These are phyloP conservation scores for Nadsonia fulvescens DNA, from an alignment of 805 yeast species.

Conservation along the genomic window DNA sequence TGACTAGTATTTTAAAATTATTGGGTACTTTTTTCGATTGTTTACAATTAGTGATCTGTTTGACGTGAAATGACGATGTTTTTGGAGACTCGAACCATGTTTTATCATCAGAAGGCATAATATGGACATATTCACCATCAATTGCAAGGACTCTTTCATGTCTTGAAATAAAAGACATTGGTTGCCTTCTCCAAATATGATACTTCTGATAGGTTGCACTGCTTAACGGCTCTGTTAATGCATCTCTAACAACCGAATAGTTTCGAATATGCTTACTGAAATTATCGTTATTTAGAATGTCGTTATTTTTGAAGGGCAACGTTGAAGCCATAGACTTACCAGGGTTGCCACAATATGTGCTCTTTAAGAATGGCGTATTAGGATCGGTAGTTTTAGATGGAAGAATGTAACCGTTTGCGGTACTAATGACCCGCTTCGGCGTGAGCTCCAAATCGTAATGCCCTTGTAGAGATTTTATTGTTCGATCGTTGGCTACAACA, in stretches of 20 bases:
- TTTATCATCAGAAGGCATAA: slow-evolving; percentile 69
- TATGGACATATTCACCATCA: slow-evolving; percentile 87
- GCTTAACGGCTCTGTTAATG: slow-evolving; percentile 13
- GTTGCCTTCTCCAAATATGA: slow-evolving; percentile 78
- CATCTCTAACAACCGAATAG: too few relatives aligned
- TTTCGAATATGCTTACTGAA: too few relatives aligned
- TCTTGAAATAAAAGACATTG: slow-evolving; percentile 60
- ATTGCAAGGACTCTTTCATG: slow-evolving; percentile 72
- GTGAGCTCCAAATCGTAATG: slow-evolving; percentile 24
- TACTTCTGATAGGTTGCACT: slow-evolving; percentile 60
- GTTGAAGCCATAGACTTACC: too few relatives aligned
- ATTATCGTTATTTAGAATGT: too few relatives aligned
- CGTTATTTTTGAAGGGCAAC: too few relatives aligned
- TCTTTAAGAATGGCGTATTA: slow-evolving; percentile 17
- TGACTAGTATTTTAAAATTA: slow-evolving; percentile 66
- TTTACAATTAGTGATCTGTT: slow-evolving; percentile 57
- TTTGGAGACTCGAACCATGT: slow-evolving; percentile 58
- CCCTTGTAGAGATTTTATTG: slow-evolving; percentile 26
- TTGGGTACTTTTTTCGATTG: slow-evolving; percentile 59
- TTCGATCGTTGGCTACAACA: slow-evolving; percentile 10
- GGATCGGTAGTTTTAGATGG: slow-evolving; percentile 15
- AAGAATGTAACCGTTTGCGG: slow-evolving; percentile 12
- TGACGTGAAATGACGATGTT: slow-evolving; percentile 72
- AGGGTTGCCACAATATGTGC: too few relatives aligned
- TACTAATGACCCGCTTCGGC: slow-evolving; percentile 25